phyloP scores from a whole-genome alignment of 495 filamentous ascomycete genomes.

The Hyaloscypha bicolor region DNA sequence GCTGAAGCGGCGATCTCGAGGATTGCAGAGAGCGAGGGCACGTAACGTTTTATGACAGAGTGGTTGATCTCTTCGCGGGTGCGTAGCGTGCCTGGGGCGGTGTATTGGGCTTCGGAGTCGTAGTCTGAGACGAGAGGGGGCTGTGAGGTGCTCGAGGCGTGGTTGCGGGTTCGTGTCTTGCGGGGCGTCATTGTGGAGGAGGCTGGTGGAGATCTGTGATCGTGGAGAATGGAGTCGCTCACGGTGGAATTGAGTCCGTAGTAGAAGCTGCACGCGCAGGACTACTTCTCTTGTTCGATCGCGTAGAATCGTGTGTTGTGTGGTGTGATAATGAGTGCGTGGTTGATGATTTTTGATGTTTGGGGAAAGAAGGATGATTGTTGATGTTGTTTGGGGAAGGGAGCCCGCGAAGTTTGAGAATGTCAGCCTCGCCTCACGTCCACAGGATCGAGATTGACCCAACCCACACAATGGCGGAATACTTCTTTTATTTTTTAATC shows the following conservation, averaged over 20 bases:
- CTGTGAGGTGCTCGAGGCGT: conserved; percentile 39
- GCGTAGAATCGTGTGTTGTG: background rate
- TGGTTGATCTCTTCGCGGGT: conserved; percentile 84
- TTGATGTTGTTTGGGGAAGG: background rate
- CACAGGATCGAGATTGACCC: too few relatives aligned
- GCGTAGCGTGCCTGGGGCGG: conserved; percentile 42
- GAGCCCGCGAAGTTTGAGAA: background rate
- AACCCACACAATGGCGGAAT: too few relatives aligned
- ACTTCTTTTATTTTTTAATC: too few relatives aligned
- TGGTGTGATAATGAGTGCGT: background rate
- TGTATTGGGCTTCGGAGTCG: conserved; percentile 55
- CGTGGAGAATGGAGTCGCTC: background rate
- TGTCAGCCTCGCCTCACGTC: background rate
- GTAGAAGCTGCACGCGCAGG: background rate
- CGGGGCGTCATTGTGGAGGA: conserved; percentile 35
- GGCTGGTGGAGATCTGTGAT: background rate
- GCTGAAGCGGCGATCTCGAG: conserved; percentile 76
- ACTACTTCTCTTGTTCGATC: background rate
- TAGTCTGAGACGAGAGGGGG: conserved; percentile 58
- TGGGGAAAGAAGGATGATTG: background rate
- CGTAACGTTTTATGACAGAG: conserved; percentile 73
- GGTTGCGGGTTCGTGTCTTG: conserved; percentile 41
- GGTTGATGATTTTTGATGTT: background rate
- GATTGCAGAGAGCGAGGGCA: conserved; percentile 66
- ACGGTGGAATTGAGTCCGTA: background rate